Base-by-base conservation (phyloP, 345 rosid species). In the Eucalyptus tenuipes region DNA sequence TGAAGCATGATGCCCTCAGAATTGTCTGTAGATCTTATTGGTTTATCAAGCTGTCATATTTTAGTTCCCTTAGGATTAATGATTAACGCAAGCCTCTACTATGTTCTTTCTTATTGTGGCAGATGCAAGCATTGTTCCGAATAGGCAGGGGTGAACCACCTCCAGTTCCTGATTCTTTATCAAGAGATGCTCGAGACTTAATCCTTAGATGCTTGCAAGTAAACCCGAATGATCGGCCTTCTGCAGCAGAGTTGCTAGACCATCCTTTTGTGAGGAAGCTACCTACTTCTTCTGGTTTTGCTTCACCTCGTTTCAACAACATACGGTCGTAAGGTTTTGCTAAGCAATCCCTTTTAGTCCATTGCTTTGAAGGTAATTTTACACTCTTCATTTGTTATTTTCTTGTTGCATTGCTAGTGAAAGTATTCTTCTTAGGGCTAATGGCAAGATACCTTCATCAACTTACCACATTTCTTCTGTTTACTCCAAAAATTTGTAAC, bases 251-350 rank as follows among this genome's bases (percentile, higher is more conserved):
- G 14, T 81, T 90, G 22, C 53, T 88, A n/a, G 53, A 82, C 66
- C 89, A 89, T 87, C 90, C 87, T 7, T 89, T 89, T 87, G 88
- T 89, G 87, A 87, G 85, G 90, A 80, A 79, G 84, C 82, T 84
- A 16, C 49, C 29, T 24, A 25, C 90, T n/a, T 64, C 88, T 37
- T 87, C 81, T 14, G 90, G 80, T 16, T 87, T 86, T 48, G 81
- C 82, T 29, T 85, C 90, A 81, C 87, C 90, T 31, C 57, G 40
- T 64, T 64, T n/a, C 20, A 64, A 64, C 37, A 64, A n/a, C 20
- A n/a, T 64, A n/a, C 15, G 8, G 20, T n/a, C 20, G 1, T 31
- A 64, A 13, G 75, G 75, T 64, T 15, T n/a, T 64, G 40, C 37
- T 15, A n/a, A 14, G 75, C 75, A 17, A 64, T 64, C 10, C 11